phyloP scores from a whole-genome alignment of 2,329 filamentous ascomycete species.

The Aspergillus tanneri region DNA sequence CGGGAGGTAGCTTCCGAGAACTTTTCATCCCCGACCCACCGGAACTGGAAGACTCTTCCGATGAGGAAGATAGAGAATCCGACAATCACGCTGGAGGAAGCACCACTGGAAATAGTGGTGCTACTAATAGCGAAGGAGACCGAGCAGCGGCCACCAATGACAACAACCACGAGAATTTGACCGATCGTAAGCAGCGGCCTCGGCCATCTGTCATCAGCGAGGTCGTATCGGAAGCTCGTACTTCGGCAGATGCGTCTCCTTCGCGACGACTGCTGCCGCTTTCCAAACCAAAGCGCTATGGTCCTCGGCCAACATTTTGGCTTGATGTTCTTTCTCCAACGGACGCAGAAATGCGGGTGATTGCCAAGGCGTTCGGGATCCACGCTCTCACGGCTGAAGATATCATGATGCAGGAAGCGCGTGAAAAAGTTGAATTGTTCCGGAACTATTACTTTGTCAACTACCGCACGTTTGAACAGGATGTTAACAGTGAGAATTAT shows the following conservation, averaged over 20 bases:
- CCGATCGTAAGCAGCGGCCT: conserved; percentile 25
- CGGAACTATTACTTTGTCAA: conserved; percentile 98
- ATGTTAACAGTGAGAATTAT: conserved; percentile 82
- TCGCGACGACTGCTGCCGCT: conserved; percentile 23
- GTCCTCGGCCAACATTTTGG: conserved; percentile 93
- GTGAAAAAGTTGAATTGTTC: conserved; percentile 97
- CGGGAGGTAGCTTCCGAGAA: conserved; percentile 78
- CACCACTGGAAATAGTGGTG: conserved; percentile 23
- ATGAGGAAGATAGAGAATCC: conserved; percentile 61
- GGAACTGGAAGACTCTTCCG: conserved; percentile 70
- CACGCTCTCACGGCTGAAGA: conserved; percentile 94
- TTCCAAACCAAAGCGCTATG: conserved; percentile 55
- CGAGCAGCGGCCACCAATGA: not conserved
- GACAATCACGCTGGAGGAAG: conserved; percentile 28
- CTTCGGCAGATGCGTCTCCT: conserved; percentile 23
- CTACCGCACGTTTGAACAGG: conserved; percentile 96
- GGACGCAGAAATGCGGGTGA: conserved; percentile 90
- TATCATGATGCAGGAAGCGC: conserved; percentile 94
- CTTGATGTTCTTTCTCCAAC: conserved; percentile 88
- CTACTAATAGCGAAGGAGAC: conserved; percentile 1
- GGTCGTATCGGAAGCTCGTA: conserved; percentile 30
- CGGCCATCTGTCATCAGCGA: conserved; percentile 40
- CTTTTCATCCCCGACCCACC: conserved; percentile 88
- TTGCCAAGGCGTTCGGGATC: conserved; percentile 90
- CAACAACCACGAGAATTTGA: conserved; percentile 12